A percentile compares a stretch with the other conserved stretches of the same genome.
These are phyloP conservation scores for Colletotrichum sp. DNA, from an alignment of 2,329 filamentous ascomycete species.

Conservation along the genomic window DNA sequence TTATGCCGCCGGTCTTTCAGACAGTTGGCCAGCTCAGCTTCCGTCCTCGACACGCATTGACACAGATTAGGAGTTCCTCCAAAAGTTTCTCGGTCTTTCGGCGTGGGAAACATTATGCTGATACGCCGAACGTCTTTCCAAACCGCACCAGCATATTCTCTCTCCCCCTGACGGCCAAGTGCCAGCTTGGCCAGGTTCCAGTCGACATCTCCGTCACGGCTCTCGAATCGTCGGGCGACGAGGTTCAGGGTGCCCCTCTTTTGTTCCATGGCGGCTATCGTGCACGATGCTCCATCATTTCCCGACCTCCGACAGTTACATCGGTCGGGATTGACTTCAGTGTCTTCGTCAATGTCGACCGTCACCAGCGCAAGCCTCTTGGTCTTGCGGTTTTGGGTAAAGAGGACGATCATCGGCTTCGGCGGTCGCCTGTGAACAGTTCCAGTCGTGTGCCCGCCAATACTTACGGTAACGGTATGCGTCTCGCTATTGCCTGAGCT, in stretches of 20 bases:
- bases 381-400: slow-evolving; percentile 28
- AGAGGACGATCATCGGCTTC: slow-evolving; percentile 39
- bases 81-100: slow-evolving; percentile 27
- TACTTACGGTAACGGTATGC: slow-evolving; percentile 18
- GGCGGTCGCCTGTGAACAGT: slow-evolving; percentile 33
- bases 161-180: slow-evolving; percentile 12
- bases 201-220: slow-evolving; percentile 14
- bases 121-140: slow-evolving; percentile 32
- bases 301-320: slow-evolving; percentile 37
- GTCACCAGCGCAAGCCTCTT: slow-evolving; percentile 31
- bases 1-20: slow-evolving; percentile 27
- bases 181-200: slow-evolving; percentile 37
- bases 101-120: slow-evolving; percentile 33
- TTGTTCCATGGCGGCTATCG: slow-evolving; percentile 27
- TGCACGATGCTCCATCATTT: slow-evolving; percentile 24
- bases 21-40: slow-evolving; percentile 28
- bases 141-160: slow-evolving; percentile 6
- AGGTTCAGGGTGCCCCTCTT: slow-evolving; percentile 28
- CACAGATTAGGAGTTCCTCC: slow-evolving; percentile 31
- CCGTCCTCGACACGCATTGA: slow-evolving; percentile 28
- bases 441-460: slow-evolving; percentile 30
- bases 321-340: slow-evolving; percentile 35
- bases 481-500: slow-evolving; percentile 20
- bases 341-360: slow-evolving; percentile 35
- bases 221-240: slow-evolving; percentile 32